Conservation (phyloP, 768 basidiomycete species). For the Hydnomerulius pinastri region DNA sequence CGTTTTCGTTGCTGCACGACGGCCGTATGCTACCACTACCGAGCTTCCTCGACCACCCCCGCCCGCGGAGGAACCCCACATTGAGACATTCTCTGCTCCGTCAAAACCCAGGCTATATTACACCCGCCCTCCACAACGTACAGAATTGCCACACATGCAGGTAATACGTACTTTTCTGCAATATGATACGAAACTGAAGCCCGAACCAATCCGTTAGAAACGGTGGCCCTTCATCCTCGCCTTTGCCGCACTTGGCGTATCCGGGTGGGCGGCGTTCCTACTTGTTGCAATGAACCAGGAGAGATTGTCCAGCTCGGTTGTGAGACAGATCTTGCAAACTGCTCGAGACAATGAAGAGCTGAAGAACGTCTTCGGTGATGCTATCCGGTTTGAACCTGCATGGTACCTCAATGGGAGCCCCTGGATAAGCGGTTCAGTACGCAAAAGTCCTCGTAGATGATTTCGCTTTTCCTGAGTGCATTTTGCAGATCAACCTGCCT, state of each 20-base stretch:
- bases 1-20: slow-evolving; percentile 8
- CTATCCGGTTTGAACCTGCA: slow-evolving; percentile 37
- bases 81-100: slow-evolving; percentile 45
- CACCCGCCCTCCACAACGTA: slow-evolving; percentile 37
- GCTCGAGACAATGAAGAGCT: slow-evolving; percentile 55
- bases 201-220: slow-evolving; percentile 21
- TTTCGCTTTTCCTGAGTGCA: background rate
- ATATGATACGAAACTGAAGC: background rate
- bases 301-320: slow-evolving; percentile 73
- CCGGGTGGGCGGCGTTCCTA: slow-evolving; percentile 70
- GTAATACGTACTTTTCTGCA: slow-evolving; percentile 23
- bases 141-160: slow-evolving; percentile 45
- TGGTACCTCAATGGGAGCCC: slow-evolving; percentile 76
- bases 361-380: slow-evolving; percentile 60
- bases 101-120: slow-evolving; percentile 49
- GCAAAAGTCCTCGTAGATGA: slow-evolving; percentile 22
- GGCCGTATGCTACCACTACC: slow-evolving; percentile 20
- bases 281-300: slow-evolving; percentile 75
- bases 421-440: slow-evolving; percentile 64
- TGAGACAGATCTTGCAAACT: slow-evolving; percentile 63
- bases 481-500: slow-evolving; percentile 62
- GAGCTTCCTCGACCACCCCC: slow-evolving; percentile 30
- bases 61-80: slow-evolving; percentile 27
- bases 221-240: slow-evolving; percentile 62
- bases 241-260: slow-evolving; percentile 51